Conservation (phyloP, 768 basidiomycete species). For the Panellus pusillus region DNA sequence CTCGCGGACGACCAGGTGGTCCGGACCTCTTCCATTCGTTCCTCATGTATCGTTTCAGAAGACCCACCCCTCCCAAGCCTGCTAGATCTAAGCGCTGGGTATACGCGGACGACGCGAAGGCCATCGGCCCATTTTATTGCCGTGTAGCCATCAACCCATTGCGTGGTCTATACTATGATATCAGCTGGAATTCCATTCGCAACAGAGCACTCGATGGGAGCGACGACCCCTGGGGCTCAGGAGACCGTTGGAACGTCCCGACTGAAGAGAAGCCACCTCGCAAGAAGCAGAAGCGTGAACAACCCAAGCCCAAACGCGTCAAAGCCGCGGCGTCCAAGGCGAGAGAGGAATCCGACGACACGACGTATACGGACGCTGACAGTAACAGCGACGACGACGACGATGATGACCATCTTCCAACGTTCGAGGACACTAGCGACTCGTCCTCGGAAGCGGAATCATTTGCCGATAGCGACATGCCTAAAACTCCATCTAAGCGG, state of each 20-base stretch:
- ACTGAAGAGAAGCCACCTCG: conserved; percentile 18
- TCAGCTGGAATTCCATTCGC: conserved; percentile 58
- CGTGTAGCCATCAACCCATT: conserved; percentile 55
- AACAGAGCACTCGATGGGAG: conserved; percentile 34
- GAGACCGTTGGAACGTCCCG: conserved; percentile 49
- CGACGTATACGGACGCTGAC: conserved; percentile 19
- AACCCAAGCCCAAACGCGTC: conserved; percentile 4
- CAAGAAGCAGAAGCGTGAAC: conserved; percentile 17
- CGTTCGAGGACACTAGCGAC: conserved; percentile 25
- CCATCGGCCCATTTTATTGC: conserved; percentile 51
- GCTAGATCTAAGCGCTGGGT: conserved; percentile 19
- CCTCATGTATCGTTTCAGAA: conserved; percentile 50
- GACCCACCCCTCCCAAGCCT: conserved; percentile 16
- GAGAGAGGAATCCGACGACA: conserved; percentile 12
- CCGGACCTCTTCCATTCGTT: conserved; percentile 50
- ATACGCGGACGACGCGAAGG: conserved; percentile 28
- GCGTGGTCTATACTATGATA: conserved; percentile 61
- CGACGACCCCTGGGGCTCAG: conserved; percentile 37
- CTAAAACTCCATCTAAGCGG: conserved; percentile 50
- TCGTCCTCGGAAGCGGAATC: conserved; percentile 29
- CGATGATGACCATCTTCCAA: conserved; percentile 24
- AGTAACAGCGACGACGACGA: conserved; percentile 20
- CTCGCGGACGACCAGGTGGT: conserved; percentile 49
- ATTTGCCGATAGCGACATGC: conserved; percentile 27
- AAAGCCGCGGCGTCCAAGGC: conserved; percentile 11